These are phyloP conservation scores for Claviceps africana DNA, from an alignment of 2,329 filamentous ascomycete genomes.

Conservation along the genomic window DNA sequence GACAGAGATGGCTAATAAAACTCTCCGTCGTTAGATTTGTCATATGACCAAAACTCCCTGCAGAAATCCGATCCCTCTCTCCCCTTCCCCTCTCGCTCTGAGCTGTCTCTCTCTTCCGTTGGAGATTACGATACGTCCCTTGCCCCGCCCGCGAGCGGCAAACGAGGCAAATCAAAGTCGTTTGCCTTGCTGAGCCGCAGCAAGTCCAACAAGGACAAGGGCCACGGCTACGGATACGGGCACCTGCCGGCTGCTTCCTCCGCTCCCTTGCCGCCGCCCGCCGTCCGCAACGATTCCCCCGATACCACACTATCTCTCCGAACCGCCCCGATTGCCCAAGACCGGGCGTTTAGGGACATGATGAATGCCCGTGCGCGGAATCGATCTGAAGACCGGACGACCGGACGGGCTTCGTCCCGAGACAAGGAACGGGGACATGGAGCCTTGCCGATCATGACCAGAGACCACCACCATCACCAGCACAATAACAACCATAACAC, in stretches of 20 bases:
- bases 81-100: slow-evolving; percentile 33
- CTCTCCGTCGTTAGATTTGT: slow-evolving; percentile 10
- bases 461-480: slow-evolving; percentile 29
- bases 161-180: slow-evolving; percentile 39
- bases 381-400: slow-evolving; percentile 56
- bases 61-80: slow-evolving; percentile 27
- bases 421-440: slow-evolving; percentile 36
- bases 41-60: slow-evolving; percentile 17
- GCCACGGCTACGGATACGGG: slow-evolving; percentile 16
- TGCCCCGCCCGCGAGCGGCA: slow-evolving; percentile 20
- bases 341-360: slow-evolving; percentile 54
- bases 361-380: slow-evolving; percentile 53
- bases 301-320: slow-evolving; percentile 29
- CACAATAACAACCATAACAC: no score
- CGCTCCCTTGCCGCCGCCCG: slow-evolving; percentile 9
- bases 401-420: slow-evolving; percentile 28
- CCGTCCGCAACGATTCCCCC: slow-evolving; percentile 15
- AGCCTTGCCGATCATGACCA: slow-evolving; percentile 40
- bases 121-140: slow-evolving; percentile 29
- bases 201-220: slow-evolving; percentile 38
- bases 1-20: neutral
- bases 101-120: slow-evolving; percentile 37
- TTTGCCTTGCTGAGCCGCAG: slow-evolving; percentile 39
- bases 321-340: slow-evolving; percentile 50
- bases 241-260: slow-evolving; percentile 23